Evolutionary conservation across 83 land plant genomes (phyloP).

Genomic region (Thuja plicata): DNA sequence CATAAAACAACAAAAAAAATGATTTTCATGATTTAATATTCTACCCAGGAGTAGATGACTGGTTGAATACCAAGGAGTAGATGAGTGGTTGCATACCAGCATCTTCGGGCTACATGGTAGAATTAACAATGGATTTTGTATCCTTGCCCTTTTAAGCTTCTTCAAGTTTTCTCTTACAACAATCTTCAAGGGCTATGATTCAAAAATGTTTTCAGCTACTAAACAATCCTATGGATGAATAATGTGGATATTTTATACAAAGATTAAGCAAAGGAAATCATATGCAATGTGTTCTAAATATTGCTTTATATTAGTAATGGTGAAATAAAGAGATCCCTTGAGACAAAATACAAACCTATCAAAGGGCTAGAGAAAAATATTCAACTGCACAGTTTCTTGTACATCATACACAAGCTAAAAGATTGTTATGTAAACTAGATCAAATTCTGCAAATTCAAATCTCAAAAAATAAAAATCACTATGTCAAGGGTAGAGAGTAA

Average conservation of each 20-base stretch:
- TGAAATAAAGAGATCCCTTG: not conserved
- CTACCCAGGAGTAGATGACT: not conserved
- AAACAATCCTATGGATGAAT: not conserved
- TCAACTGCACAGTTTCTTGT: not conserved
- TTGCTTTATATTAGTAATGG: not conserved
- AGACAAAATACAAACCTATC: not conserved
- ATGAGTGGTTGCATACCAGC: constrained; percentile 36
- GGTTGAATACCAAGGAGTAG: constrained; percentile 24
- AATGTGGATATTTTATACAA: not conserved
- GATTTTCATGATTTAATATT: not conserved
- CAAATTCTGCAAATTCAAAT: not conserved
- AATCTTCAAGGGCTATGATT: constrained; percentile 48
- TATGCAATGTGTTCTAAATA: not conserved
- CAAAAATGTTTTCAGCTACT: not conserved
- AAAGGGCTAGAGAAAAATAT: not conserved
- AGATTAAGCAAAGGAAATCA: not conserved
- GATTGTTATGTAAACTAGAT: not conserved
- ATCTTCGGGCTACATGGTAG: constrained; percentile 29
- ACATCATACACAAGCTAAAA: not conserved
- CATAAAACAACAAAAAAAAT: not conserved
- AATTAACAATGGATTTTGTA: constrained; percentile 19
- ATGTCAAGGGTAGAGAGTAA: not conserved
- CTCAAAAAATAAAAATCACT: not conserved
- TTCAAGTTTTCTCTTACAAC: constrained; percentile 57
- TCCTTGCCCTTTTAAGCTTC: constrained; percentile 22